phyloP scores from a whole-genome alignment of 2,329 filamentous ascomycete species.

The Pestalotiopsis sp. region DNA sequence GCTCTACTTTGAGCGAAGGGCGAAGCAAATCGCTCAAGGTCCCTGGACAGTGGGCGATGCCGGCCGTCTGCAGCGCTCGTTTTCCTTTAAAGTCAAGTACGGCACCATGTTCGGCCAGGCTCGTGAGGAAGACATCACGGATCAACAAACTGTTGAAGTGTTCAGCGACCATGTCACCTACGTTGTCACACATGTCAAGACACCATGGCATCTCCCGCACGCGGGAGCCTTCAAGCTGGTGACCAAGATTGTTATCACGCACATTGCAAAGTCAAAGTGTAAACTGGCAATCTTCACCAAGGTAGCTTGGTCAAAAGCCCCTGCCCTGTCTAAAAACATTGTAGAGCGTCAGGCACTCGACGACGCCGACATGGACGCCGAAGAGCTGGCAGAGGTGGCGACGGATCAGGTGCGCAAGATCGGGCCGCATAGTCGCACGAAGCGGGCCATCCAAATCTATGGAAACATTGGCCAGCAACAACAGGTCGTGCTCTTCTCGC shows the following conservation, averaged over 20 bases:
- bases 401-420: conserved; percentile 78
- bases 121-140: conserved; percentile 66
- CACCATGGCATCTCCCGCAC: conserved; percentile 84
- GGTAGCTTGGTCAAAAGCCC: conserved; percentile 80
- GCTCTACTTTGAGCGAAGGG: conserved; percentile 81
- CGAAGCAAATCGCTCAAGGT: conserved; percentile 79
- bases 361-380: conserved; percentile 72
- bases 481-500: conserved; percentile 63
- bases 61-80: conserved; percentile 74
- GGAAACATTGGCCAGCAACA: conserved; percentile 73
- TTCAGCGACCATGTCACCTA: conserved; percentile 76
- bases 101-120: conserved; percentile 66
- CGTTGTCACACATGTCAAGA: conserved; percentile 64
- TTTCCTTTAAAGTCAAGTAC: conserved; percentile 76
- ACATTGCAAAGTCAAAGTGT: conserved; percentile 87
- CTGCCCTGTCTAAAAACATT: conserved; percentile 61
- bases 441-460: conserved; percentile 78
- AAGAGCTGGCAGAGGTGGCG: conserved; percentile 74
- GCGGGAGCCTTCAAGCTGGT: conserved; percentile 78
- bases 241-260: conserved; percentile 91
- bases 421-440: conserved; percentile 73
- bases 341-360: conserved; percentile 74
- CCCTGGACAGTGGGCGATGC: conserved; percentile 78
- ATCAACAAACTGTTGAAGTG: conserved; percentile 85
- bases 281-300: conserved; percentile 87